Conservation (phyloP, 2,329 filamentous ascomycete species). For the Dactylella cylindrospora region DNA sequence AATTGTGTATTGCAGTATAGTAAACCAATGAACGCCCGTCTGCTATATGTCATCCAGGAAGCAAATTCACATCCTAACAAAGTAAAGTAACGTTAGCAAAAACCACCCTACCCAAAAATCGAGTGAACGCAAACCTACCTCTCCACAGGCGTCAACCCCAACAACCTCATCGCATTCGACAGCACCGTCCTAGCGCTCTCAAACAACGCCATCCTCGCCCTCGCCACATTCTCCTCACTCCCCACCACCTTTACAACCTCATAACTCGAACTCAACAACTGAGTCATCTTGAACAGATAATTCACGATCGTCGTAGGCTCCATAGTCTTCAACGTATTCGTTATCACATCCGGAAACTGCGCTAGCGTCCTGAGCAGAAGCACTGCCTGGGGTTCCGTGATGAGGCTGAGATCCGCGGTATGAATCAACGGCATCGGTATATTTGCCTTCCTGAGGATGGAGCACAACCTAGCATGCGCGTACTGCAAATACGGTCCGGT, state of each 20-base stretch:
- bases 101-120: no score
- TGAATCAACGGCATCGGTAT: constrained; percentile 62
- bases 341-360: constrained; percentile 81
- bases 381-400: constrained; percentile 70
- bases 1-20: no score
- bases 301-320: constrained; percentile 70
- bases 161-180: constrained; percentile 77
- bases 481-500: constrained; percentile 85
- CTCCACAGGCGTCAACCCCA: constrained; percentile 77
- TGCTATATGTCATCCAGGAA: no score
- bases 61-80: constrained; percentile 4
- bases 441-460: constrained; percentile 62
- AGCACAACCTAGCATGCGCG: constrained; percentile 70
- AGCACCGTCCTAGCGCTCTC: constrained; percentile 73
- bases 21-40: no score
- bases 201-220: constrained; percentile 75
- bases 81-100: background rate
- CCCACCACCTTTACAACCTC: constrained; percentile 81
- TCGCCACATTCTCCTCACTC: constrained; percentile 68
- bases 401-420: constrained; percentile 66
- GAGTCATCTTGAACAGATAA: constrained; percentile 85
- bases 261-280: constrained; percentile 76
- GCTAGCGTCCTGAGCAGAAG: constrained; percentile 74
- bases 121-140: constrained; percentile 23
- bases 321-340: constrained; percentile 80